Conservation (phyloP, 2,329 filamentous ascomycete genomes). For the Colletotrichum agaves region DNA sequence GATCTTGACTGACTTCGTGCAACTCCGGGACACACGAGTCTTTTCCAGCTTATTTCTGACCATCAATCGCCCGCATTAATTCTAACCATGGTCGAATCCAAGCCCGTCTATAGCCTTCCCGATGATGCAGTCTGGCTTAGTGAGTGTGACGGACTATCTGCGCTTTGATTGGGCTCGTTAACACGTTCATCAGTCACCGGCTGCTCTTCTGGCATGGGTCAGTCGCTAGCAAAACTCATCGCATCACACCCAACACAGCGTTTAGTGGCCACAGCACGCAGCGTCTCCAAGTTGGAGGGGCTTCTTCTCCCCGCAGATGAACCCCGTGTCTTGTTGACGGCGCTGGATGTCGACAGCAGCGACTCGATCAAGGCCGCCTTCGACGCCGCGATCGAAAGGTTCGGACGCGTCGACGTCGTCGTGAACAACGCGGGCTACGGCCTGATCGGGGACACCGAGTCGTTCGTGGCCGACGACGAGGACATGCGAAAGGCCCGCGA, state of each 20-base stretch:
- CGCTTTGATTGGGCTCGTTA: neutral
- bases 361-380: constrained; percentile 48
- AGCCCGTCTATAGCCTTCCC: neutral
- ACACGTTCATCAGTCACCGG: constrained; percentile 51
- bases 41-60: too few relatives aligned
- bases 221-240: constrained; percentile 51
- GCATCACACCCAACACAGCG: constrained; percentile 50
- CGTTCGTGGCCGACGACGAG: neutral
- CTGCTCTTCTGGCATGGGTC: constrained; percentile 59
- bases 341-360: constrained; percentile 65
- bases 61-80: too few relatives aligned
- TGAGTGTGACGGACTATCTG: neutral
- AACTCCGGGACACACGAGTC: too few relatives aligned
- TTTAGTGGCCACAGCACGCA: constrained; percentile 58
- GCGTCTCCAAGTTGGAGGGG: constrained; percentile 47
- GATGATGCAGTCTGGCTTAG: constrained; percentile 17
- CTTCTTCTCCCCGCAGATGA: constrained; percentile 52
- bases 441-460: constrained; percentile 11
- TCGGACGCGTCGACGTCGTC: neutral
- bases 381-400: constrained; percentile 48
- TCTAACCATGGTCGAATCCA: neutral
- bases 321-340: constrained; percentile 57
- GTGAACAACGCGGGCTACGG: constrained; percentile 2
- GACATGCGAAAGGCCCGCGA: neutral
- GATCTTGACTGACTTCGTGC: too few relatives aligned